Evolutionary conservation across 176 grass and related monocot genomes (phyloP).

Genomic region (Ensete glaucum): DNA sequence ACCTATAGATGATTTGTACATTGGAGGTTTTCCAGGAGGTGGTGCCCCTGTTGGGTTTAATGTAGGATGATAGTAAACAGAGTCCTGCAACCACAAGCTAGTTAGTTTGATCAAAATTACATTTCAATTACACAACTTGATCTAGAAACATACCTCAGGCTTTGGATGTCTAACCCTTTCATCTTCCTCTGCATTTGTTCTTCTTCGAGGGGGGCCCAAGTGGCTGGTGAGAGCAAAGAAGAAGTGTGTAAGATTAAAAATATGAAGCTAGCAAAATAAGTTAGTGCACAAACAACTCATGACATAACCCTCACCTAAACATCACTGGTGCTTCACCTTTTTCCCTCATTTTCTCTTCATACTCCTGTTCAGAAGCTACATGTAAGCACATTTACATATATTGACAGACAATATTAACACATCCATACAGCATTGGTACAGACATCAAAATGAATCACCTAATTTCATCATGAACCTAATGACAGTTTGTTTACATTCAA

Average conservation of each 20-base stretch:
- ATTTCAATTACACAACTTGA: not conserved
- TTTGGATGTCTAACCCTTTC: slow-evolving; percentile 58
- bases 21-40: slow-evolving; percentile 17
- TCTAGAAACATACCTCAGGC: slow-evolving; percentile 53
- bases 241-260: slow-evolving; percentile 17
- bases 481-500: not conserved
- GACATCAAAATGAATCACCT: not conserved
- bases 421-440: not conserved
- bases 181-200: slow-evolving; percentile 68
- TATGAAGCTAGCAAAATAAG: slow-evolving; percentile 29
- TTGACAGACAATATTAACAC: not conserved
- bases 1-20: slow-evolving; percentile 22
- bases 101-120: not conserved
- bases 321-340: slow-evolving; percentile 94
- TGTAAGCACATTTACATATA: not conserved
- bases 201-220: slow-evolving; percentile 70
- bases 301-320: slow-evolving; percentile 62
- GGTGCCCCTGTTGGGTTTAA: slow-evolving; percentile 13
- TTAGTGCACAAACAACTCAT: not conserved
- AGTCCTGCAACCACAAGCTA: slow-evolving; percentile 5
- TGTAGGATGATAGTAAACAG: slow-evolving; percentile 14
- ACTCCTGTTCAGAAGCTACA: slow-evolving; percentile 52
- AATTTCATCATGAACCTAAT: not conserved
- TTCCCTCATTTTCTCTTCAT: slow-evolving; percentile 92
- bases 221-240: slow-evolving; percentile 41